Evolutionary conservation across 1,139 yeast species (phyloP).

Genomic region (Geotrichum siamense): DNA sequence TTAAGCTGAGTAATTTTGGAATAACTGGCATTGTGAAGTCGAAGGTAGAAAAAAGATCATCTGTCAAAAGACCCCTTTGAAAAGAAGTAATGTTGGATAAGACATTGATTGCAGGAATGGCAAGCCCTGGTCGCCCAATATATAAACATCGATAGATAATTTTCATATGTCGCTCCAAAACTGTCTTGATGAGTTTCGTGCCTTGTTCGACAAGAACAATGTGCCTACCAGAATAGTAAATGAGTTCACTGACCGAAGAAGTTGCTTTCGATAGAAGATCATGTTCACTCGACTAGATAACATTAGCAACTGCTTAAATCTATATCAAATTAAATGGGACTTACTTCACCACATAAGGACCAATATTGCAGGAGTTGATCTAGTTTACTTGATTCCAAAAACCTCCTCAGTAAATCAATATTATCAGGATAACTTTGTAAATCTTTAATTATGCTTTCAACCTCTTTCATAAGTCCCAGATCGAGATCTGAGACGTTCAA

Average conservation of each 20-base stretch:
- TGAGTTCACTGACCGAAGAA: conserved; percentile 7
- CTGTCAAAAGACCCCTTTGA: conserved; percentile 45
- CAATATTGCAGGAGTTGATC: conserved; percentile 20
- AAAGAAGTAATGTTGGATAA: conserved; percentile 48
- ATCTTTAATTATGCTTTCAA: conserved; percentile 3
- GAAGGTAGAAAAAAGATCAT: conserved; percentile 55
- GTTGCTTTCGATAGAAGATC: conserved; percentile 28
- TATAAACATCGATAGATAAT: conserved; percentile 63
- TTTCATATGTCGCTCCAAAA: conserved; percentile 52
- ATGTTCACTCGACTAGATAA: conserved; percentile 25
- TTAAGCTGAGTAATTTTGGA: conserved; percentile 54
- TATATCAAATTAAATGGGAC: background rate
- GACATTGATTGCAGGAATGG: conserved; percentile 55
- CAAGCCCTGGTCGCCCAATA: conserved; percentile 49
- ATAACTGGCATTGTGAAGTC: conserved; percentile 59
- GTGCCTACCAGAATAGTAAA: conserved; percentile 14
- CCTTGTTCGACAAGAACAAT: conserved; percentile 25
- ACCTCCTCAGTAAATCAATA: conserved; percentile 20
- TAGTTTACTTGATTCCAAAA: conserved; percentile 19
- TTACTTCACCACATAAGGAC: conserved; percentile 20
- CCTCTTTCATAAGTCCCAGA: conserved; percentile 12
- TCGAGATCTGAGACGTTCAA: conserved; percentile 14
- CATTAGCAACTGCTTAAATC: conserved; percentile 16
- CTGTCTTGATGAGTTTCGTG: conserved; percentile 41
- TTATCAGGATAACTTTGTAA: conserved; percentile 18